Evolutionary conservation across 2,329 filamentous ascomycete genomes (phyloP).

Genomic region (Bisporella sp.): DNA sequence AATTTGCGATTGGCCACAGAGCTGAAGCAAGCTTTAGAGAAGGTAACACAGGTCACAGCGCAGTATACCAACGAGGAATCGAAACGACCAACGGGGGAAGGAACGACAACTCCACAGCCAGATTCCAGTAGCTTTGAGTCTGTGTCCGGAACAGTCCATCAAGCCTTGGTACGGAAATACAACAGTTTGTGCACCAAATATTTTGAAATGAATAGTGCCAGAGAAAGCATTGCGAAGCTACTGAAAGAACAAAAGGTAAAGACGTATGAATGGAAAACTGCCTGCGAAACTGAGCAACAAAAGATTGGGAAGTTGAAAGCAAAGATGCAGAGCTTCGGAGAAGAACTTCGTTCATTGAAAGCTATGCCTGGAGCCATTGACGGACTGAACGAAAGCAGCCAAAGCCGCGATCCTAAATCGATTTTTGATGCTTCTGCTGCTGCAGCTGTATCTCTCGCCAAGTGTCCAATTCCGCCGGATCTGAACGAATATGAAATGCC

Average conservation of each 20-base stretch:
- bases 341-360: constrained; percentile 9
- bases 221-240: constrained; percentile 6
- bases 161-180: constrained; percentile 12
- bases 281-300: constrained; percentile 4
- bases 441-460: neutral
- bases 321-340: constrained; percentile 13
- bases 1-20: constrained; percentile 15
- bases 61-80: neutral
- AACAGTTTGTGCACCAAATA: constrained; percentile 13
- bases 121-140: constrained; percentile 1
- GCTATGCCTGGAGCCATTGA: neutral
- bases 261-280: constrained; percentile 7
- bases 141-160: constrained; percentile 7
- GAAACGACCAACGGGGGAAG: neutral
- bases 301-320: constrained; percentile 9
- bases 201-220: constrained; percentile 8
- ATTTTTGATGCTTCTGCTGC: neutral
- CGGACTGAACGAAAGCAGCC: neutral
- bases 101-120: neutral
- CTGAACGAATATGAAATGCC: too few relatives aligned
- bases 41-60: neutral
- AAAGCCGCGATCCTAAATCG: neutral
- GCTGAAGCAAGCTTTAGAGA: constrained; percentile 8
- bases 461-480: too few relatives aligned
- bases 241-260: constrained; percentile 11